Percentiles rank a stretch among this genome's conserved stretches.
These are phyloP conservation scores for Turritis glabra DNA, from an alignment of 345 rosid species.

Conservation along the genomic window DNA sequence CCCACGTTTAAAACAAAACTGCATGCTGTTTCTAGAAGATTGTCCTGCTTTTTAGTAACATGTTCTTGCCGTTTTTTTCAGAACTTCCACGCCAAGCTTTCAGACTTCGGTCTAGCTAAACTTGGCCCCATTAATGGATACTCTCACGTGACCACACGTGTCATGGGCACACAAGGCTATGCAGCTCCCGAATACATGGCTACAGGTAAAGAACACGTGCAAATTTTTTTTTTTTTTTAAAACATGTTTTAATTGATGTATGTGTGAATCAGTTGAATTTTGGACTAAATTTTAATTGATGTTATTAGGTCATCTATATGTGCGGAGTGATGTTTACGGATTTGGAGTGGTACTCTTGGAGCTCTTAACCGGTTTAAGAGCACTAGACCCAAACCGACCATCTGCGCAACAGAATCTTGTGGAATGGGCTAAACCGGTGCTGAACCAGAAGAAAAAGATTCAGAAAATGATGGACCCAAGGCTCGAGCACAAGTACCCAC, in stretches of 20 bases:
- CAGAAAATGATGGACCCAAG: constrained; percentile 73
- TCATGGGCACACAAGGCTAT: constrained; percentile 83
- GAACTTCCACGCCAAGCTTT: constrained; percentile 72
- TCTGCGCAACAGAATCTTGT: constrained; percentile 47
- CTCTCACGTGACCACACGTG: constrained; percentile 68
- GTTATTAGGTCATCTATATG: constrained; percentile 72
- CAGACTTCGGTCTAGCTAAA: constrained; percentile 86
- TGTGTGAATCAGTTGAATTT: not conserved
- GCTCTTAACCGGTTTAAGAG: constrained; percentile 64
- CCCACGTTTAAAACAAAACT: constrained; percentile 6
- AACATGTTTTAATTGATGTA: not conserved
- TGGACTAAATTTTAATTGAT: not conserved
- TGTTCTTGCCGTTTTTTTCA: constrained; percentile 36
- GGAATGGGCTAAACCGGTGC: constrained; percentile 59
- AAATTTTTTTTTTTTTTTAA: not conserved
- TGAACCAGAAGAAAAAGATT: constrained; percentile 50
- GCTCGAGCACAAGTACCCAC: constrained; percentile 55
- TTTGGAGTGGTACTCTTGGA: constrained; percentile 84
- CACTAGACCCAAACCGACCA: constrained; percentile 63
- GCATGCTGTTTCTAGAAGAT: constrained; percentile 16
- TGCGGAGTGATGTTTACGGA: constrained; percentile 83
- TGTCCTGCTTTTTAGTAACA: constrained; percentile 4
- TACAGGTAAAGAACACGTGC: constrained; percentile 50
- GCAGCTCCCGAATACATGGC: constrained; percentile 89
- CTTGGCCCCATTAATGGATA: constrained; percentile 67